Evolutionary conservation across 345 rosid genomes (phyloP), one percentile per base, ranked within the genome.

Genomic region (Lenwebbia sp.): DNA sequence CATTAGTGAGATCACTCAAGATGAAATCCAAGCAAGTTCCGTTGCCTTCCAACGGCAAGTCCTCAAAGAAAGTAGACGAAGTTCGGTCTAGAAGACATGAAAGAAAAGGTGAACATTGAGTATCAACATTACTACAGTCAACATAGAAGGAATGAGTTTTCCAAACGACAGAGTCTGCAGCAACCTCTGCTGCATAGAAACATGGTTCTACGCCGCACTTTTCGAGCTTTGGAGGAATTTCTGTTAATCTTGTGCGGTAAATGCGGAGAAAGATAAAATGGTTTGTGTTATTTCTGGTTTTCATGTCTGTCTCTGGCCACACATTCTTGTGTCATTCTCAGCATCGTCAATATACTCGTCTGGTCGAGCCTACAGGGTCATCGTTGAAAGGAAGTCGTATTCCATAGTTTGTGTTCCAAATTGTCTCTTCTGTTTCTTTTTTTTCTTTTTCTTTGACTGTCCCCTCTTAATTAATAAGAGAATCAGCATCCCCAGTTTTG

Each of bases 1-100:
- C 92, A 25, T 83, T 95, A 82, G 92, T 97, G n/a, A 93, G 87
- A 89, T 96, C 98, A 2, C 74, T 96, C 54, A 95, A 97, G 95
- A 92, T 91, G 91, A 97, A 97, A 87, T 91, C 95, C 50, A 91
- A 91, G 86, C 95, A 92, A 89, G 89, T 86, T 83, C 88, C 85
- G 62, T 51, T 84, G 74, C 88, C 91, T 19, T 86, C 90, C 22
- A 82, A 86, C 7, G 15, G 83, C 28, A 92, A 90, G 90, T 83
- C 25, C 50, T 83, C 87, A 10, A 89, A 86, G 86, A 92, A 87
- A 85, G 83, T 65, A 54, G 55, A 62, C 44, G 33, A 70, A 70
- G 78, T 33, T 70, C 25, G 8, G 44, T 70, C 44, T 37, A 70
- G 44, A 30, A 70, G 78, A 33, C 25, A 17, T 70, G 78, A 54